Evolutionary conservation across 2,329 filamentous ascomycete genomes (phyloP).

Genomic region (Calonectria pseudoturangicola): DNA sequence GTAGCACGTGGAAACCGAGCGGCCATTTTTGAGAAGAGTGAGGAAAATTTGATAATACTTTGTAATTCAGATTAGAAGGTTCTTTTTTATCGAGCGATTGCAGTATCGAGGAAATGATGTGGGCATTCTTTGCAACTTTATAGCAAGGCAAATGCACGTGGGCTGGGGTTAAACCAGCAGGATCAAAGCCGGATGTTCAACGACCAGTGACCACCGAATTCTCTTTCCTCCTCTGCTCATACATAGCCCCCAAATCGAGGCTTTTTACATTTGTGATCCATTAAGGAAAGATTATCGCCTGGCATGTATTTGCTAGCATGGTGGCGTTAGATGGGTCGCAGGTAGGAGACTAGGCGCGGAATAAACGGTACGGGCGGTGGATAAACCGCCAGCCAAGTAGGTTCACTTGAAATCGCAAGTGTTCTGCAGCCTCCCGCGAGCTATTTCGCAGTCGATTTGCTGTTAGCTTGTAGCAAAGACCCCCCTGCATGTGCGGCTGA

Average conservation of each 20-base stretch:
- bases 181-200: background rate
- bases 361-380: background rate
- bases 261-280: too few species aligned
- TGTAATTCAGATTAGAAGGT: background rate
- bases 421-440: background rate
- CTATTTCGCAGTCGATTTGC: background rate
- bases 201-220: too few species aligned
- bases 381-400: background rate
- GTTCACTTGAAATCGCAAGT: background rate
- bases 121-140: background rate
- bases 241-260: background rate
- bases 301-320: background rate
- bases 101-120: background rate
- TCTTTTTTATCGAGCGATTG: too few species aligned
- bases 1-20: background rate
- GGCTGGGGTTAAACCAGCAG: background rate
- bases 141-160: background rate
- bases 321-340: background rate
- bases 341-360: background rate
- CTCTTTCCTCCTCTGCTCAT: background rate
- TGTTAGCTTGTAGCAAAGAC: background rate
- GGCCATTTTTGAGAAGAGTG: background rate
- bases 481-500: constrained; percentile 21
- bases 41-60: background rate
- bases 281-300: background rate